Evolutionary conservation across 805 yeast species (phyloP).

Genomic region (Pichia nanzhaoensis): DNA sequence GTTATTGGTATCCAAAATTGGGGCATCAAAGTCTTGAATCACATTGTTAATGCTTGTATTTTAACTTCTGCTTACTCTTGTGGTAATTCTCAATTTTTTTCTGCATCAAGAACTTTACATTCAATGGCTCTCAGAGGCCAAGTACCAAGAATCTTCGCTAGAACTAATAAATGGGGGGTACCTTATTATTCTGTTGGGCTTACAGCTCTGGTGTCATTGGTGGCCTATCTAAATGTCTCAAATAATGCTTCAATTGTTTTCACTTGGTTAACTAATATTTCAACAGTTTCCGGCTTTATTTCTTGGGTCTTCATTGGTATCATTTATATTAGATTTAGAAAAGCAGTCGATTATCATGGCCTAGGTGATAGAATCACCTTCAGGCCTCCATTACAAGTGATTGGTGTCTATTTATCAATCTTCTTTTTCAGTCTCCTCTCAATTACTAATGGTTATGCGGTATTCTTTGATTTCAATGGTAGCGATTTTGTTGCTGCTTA

Average conservation of each 20-base stretch:
- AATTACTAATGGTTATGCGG: slow-evolving; percentile 68
- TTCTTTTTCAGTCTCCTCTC: slow-evolving; percentile 45
- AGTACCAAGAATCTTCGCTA: slow-evolving; percentile 33
- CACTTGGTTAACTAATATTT: slow-evolving; percentile 58
- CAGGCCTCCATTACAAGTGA: slow-evolving; percentile 50
- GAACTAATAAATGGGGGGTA: slow-evolving; percentile 44
- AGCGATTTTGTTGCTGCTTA: slow-evolving; percentile 67
- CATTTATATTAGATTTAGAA: slow-evolving; percentile 57
- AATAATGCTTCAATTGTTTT: slow-evolving; percentile 48
- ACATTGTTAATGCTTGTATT: slow-evolving; percentile 55
- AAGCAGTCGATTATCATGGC: slow-evolving; percentile 49
- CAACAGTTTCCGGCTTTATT: slow-evolving; percentile 60
- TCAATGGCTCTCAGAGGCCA: slow-evolving; percentile 35
- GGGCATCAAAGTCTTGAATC: slow-evolving; percentile 51
- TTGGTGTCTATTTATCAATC: slow-evolving; percentile 45
- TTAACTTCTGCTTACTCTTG: slow-evolving; percentile 52
- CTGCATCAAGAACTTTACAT: slow-evolving; percentile 38
- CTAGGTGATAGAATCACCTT: slow-evolving; percentile 52
- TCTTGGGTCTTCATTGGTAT: slow-evolving; percentile 52
- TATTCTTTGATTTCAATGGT: slow-evolving; percentile 49
- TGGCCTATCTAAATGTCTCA: slow-evolving; percentile 50
- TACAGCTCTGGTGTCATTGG: slow-evolving; percentile 35
- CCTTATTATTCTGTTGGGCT: slow-evolving; percentile 45
- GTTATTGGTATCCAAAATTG: slow-evolving; percentile 59
- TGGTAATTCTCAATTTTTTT: slow-evolving; percentile 38